These are phyloP conservation scores for Patellifolia procumbens DNA, from an alignment of 179 eudicot genomes.

Conservation along the genomic window DNA sequence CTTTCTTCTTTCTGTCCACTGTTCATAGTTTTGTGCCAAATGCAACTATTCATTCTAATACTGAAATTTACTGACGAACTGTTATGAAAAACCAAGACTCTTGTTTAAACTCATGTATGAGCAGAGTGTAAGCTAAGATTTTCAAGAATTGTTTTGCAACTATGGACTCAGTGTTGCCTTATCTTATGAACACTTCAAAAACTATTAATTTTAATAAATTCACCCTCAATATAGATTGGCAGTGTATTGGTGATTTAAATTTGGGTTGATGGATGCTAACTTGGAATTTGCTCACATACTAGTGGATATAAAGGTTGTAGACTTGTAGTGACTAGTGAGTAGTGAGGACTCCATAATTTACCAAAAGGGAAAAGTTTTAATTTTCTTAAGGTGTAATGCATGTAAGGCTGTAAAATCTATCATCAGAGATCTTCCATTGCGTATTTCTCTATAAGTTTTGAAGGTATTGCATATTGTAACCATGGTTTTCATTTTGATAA, in stretches of 20 bases:
- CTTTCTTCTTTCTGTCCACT: too few relatives aligned
- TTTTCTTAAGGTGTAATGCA: neutral
- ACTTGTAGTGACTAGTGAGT: too few relatives aligned
- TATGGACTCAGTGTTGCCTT: neutral
- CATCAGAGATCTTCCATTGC: neutral
- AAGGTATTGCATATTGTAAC: neutral
- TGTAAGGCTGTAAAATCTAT: neutral
- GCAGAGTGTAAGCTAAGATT: neutral
- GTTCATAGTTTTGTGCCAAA: too few relatives aligned
- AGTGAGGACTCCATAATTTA: neutral
- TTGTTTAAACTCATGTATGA: neutral
- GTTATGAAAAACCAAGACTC: neutral
- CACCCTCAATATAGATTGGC: neutral
- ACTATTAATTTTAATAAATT: neutral
- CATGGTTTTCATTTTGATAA: slow-evolving; percentile 1
- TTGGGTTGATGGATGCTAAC: neutral
- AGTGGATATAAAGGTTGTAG: too few relatives aligned
- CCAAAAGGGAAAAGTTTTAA: neutral
- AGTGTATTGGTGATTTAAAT: too few relatives aligned
- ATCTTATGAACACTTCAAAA: neutral
- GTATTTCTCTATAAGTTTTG: neutral
- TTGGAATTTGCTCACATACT: neutral
- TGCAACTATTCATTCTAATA: too few relatives aligned
- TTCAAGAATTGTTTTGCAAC: neutral
- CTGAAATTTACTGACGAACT: neutral